Conservation (phyloP, 106 monocot genomes). For the Dendrobium chrysotoxum region DNA sequence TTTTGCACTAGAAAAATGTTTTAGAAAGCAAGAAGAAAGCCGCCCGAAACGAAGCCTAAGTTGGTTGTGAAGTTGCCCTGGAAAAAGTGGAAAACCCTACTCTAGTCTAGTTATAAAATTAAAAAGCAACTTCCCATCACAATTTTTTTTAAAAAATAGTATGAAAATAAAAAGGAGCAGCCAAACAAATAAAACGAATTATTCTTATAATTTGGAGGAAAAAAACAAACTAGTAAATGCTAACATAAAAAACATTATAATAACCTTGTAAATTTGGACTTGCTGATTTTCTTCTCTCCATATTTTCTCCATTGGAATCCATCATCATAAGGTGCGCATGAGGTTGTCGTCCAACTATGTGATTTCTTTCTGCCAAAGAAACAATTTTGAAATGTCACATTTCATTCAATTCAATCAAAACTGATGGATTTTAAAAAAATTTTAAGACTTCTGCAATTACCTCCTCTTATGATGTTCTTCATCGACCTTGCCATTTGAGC, state of each 20-base stretch:
- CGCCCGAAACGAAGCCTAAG: no score
- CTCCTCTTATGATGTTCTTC: background rate
- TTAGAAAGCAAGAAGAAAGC: no score
- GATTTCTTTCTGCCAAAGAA: background rate
- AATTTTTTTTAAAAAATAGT: no score
- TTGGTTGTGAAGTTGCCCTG: no score
- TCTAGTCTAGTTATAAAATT: no score
- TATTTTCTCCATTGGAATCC: slow-evolving; percentile 28
- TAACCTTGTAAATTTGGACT: slow-evolving; percentile 17
- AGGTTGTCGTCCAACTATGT: slow-evolving; percentile 3
- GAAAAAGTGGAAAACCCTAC: no score
- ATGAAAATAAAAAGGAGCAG: no score
- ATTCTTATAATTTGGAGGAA: no score
- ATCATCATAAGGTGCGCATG: slow-evolving; percentile 19
- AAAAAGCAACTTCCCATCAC: no score
- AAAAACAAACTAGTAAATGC: background rate
- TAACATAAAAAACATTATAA: background rate
- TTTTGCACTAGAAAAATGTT: no score
- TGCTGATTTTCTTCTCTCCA: slow-evolving; percentile 25
- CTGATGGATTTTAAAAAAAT: background rate
- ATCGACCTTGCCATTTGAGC: background rate
- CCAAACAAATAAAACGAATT: no score
- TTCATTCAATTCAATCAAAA: background rate
- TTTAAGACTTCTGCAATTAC: background rate
- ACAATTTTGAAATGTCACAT: background rate